These are phyloP conservation scores for Saturnispora saitoi DNA, from an alignment of 805 yeast species.

Conservation along the genomic window DNA sequence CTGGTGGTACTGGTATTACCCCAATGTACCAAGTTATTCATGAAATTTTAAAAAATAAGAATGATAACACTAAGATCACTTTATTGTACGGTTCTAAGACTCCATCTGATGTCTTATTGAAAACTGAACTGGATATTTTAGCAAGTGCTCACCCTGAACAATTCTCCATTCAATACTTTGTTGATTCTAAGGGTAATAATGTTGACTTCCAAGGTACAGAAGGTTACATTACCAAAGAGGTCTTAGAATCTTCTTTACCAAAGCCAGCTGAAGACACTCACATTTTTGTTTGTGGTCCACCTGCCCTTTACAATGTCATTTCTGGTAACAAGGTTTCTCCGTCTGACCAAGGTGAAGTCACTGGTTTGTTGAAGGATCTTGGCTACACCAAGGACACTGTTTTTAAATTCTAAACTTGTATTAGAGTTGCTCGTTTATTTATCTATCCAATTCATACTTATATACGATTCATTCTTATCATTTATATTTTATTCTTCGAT, in stretches of 20 bases:
- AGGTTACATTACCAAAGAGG: conserved; percentile 77
- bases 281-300: conserved; percentile 93
- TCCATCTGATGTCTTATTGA: conserved; percentile 72
- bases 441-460: not conserved
- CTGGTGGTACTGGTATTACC: conserved; percentile 96
- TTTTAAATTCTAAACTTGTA: conserved; percentile 58
- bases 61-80: conserved; percentile 81
- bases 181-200: conserved; percentile 45
- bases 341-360: conserved; percentile 88
- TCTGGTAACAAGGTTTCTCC: conserved; percentile 84
- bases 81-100: conserved; percentile 75
- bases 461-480: not conserved
- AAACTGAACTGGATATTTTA: conserved; percentile 63
- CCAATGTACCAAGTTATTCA: conserved; percentile 86
- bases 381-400: conserved; percentile 85
- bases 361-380: conserved; percentile 79
- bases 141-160: conserved; percentile 67
- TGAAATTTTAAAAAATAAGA: conserved; percentile 68
- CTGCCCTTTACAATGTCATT: conserved; percentile 76
- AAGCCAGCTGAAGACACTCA: conserved; percentile 56
- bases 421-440: not conserved
- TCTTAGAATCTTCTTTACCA: conserved; percentile 51
- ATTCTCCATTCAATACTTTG: conserved; percentile 68
- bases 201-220: conserved; percentile 45
- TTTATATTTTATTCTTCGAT: not conserved